Evolutionary conservation across 1,284 basidiomycete species (phyloP).

Genomic region (Schizophyllum commune): DNA sequence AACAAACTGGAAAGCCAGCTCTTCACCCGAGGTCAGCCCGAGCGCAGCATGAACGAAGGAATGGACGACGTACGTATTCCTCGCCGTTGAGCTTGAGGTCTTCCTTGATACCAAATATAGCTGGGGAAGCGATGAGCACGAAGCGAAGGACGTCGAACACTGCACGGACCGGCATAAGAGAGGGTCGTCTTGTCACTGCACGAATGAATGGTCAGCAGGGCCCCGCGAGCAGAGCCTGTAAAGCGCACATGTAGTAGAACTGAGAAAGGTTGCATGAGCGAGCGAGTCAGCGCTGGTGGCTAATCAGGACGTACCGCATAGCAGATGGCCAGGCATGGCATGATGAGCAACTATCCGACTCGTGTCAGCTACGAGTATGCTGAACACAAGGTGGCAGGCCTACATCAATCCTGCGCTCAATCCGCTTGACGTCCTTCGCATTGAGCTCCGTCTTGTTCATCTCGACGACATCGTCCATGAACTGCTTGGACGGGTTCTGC

Average conservation of each 20-base stretch:
- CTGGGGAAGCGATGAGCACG: neutral
- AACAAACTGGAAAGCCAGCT: conserved; percentile 29
- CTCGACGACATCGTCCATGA: conserved; percentile 25
- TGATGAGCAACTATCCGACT: conserved; percentile 18
- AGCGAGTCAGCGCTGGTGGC: neutral
- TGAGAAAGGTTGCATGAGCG: conserved; percentile 4
- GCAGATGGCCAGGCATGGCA: conserved; percentile 29
- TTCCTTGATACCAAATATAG: conserved; percentile 13
- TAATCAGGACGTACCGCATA: conserved; percentile 22
- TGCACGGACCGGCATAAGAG: conserved; percentile 17
- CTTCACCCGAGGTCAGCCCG: conserved; percentile 5
- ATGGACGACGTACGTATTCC: conserved; percentile 15
- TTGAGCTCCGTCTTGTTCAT: conserved; percentile 24
- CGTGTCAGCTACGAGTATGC: neutral
- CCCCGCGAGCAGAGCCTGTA: too few relatives aligned
- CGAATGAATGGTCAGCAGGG: conserved; percentile 4
- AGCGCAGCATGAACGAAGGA: neutral
- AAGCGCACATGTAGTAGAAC: conserved; percentile 29
- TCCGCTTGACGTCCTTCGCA: conserved; percentile 22
- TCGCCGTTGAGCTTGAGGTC: conserved; percentile 14
- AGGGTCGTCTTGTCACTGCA: conserved; percentile 25
- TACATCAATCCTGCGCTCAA: conserved; percentile 27
- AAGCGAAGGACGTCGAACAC: neutral
- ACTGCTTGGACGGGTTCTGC: conserved; percentile 24
- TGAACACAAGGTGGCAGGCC: neutral